Base-by-base conservation (phyloP, 176 grass and related monocot species). In the Eremochloa ophiuroides region DNA sequence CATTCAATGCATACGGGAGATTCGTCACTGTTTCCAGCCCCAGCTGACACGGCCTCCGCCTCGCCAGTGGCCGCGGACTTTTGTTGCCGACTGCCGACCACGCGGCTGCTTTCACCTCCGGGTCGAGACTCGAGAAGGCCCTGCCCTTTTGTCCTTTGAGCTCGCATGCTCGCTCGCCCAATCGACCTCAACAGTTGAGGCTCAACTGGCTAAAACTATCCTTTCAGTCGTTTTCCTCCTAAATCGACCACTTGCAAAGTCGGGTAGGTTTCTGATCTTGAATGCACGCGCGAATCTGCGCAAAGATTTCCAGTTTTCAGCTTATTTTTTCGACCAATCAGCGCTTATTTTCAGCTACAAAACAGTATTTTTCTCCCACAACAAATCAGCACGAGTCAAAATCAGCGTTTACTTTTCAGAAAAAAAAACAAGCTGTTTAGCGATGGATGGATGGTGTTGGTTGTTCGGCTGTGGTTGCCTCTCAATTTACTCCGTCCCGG, bases 21-120 rank as follows among this genome's bases (percentile, higher is more conserved):
- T 31, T 20, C 26, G 14, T 30, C 10, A 37, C 30, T 18, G 29
- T 41, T 76, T 7, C 12, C 4, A 20, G 25, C 77, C 42, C 70
- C 69, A 35, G 28, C 37, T 79, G 61, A 68, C 16, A n/a, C 17
- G 5, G 74, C 62, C 65, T 28, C 17, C 34, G 34, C 34, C 34
- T 35, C 34, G 34, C 34, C 34, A 35, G 1, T 35, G 4, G 56
- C 73, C 20, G 25, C 27, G 34, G 73, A 42, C 79, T 82, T 70
- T 61, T 1, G 25, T 8, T 8, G 77, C 17, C 10, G 29, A 29
- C 3, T 34, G 77, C 17, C 14, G 29, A 29, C 3, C 14, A 15
- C 12, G 41, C 85, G 15, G 38, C 51, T 70, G 83, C 83, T 70
- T 77, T 62, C 65, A 48, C 26, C 23, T 4, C 1, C 58, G 58